These are phyloP conservation scores for Dictyostelium firmibasis DNA, from an alignment of 78 protist species.

Conservation along the genomic window DNA sequence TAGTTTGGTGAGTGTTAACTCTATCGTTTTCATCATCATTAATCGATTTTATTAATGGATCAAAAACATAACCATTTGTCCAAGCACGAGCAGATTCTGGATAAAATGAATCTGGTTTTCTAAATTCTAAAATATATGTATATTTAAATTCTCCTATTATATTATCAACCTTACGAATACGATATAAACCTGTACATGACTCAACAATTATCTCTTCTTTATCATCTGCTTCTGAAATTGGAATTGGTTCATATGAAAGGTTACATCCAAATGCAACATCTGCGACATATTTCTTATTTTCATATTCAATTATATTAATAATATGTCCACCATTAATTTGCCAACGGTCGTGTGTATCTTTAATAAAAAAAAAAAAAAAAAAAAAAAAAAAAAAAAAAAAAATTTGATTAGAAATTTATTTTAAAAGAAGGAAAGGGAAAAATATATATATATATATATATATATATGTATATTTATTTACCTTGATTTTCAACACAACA, in stretches of 20 bases:
- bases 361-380: too few species aligned
- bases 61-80: neutral
- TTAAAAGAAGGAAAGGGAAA: too few species aligned
- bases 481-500: neutral
- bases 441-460: too few species aligned
- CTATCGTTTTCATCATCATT: neutral
- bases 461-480: too few species aligned
- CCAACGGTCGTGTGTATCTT: neutral
- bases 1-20: neutral
- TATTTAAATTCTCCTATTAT: neutral
- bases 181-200: neutral
- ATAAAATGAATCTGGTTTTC: neutral
- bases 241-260: slow-evolving; percentile 12
- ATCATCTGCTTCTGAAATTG: neutral
- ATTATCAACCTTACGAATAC: neutral
- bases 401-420: too few species aligned
- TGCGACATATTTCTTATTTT: neutral
- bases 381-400: too few species aligned
- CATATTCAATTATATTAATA: neutral
- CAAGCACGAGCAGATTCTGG: neutral
- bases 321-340: neutral
- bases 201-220: neutral
- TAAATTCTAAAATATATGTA: neutral
- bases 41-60: neutral
- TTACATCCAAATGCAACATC: slow-evolving; percentile 42